These are phyloP conservation scores for Candida tibetensis DNA, from an alignment of 805 yeast genomes.

Conservation along the genomic window DNA sequence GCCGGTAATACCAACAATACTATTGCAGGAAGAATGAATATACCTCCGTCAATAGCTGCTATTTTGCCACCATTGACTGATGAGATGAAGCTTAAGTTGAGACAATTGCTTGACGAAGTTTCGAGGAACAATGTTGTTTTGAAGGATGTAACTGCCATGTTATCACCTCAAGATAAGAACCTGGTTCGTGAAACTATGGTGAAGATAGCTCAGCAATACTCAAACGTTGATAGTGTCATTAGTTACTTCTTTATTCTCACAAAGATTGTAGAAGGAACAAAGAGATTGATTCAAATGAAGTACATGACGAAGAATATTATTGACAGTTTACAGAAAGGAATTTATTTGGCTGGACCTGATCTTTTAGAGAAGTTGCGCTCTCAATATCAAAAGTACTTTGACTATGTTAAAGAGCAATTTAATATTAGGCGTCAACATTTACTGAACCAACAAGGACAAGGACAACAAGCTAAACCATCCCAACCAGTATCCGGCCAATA, in stretches of 20 bases:
- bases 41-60: constrained; percentile 7
- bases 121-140: constrained; percentile 62
- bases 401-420: constrained; percentile 67
- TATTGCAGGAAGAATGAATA: neutral
- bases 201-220: constrained; percentile 56
- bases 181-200: constrained; percentile 54
- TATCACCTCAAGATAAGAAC: constrained; percentile 63
- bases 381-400: constrained; percentile 73
- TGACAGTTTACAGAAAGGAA: constrained; percentile 63
- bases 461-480: constrained; percentile 6
- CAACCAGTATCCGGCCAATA: constrained; percentile 9
- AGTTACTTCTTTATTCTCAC: constrained; percentile 78
- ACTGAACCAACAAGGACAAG: constrained; percentile 30
- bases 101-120: constrained; percentile 66
- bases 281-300: constrained; percentile 73
- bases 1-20: constrained; percentile 1
- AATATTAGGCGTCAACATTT: constrained; percentile 36
- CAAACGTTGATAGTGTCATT: constrained; percentile 69
- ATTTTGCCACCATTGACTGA: constrained; percentile 45
- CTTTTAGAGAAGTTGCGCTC: constrained; percentile 64
- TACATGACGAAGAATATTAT: constrained; percentile 73
- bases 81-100: constrained; percentile 60
- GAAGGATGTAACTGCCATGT: constrained; percentile 59
- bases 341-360: constrained; percentile 70
- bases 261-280: constrained; percentile 71